phyloP scores from a whole-genome alignment of 1,284 basidiomycete genomes.

The Irpex sp. region DNA sequence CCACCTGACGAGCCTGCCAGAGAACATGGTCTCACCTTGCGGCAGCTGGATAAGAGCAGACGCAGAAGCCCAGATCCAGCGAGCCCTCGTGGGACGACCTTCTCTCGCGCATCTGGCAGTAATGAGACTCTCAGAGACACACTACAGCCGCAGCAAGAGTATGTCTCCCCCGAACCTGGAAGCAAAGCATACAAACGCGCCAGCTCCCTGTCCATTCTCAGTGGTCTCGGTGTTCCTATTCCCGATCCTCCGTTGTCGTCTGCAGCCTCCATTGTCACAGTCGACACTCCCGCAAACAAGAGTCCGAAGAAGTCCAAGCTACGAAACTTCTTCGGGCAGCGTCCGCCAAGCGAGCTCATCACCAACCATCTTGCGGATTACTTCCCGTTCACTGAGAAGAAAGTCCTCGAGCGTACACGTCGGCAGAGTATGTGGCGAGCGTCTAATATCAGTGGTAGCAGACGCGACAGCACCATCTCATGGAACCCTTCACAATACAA shows the following conservation, averaged over 20 bases:
- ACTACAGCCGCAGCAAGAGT: slow-evolving; percentile 27
- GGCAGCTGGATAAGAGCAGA: slow-evolving; percentile 38
- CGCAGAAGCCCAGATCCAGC: slow-evolving; percentile 25
- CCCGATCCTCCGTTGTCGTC: slow-evolving; percentile 51
- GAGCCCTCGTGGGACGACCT: slow-evolving; percentile 33
- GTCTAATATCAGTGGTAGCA: slow-evolving; percentile 19
- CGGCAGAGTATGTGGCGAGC: slow-evolving; percentile 79
- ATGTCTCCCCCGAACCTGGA: slow-evolving; percentile 21
- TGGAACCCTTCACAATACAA: slow-evolving; percentile 30
- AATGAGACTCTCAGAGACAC: slow-evolving; percentile 39
- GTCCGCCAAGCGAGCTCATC: slow-evolving; percentile 96
- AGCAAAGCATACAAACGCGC: slow-evolving; percentile 83
- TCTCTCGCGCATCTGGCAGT: slow-evolving; percentile 14
- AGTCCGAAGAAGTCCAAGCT: slow-evolving; percentile 56
- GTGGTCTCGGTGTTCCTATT: slow-evolving; percentile 81
- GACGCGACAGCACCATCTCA: slow-evolving; percentile 33
- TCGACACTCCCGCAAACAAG: slow-evolving; percentile 17
- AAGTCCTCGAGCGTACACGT: slow-evolving; percentile 79
- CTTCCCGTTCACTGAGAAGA: slow-evolving; percentile 93
- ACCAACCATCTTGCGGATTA: slow-evolving; percentile 94
- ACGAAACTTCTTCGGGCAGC: slow-evolving; percentile 97
- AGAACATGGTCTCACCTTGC: slow-evolving; percentile 80
- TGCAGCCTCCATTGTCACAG: slow-evolving; percentile 29
- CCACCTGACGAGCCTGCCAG: slow-evolving; percentile 79
- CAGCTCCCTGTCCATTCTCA: slow-evolving; percentile 91